Base-by-base conservation (phyloP, 176 grass and related monocot genomes). In the Paspalum notatum region DNA sequence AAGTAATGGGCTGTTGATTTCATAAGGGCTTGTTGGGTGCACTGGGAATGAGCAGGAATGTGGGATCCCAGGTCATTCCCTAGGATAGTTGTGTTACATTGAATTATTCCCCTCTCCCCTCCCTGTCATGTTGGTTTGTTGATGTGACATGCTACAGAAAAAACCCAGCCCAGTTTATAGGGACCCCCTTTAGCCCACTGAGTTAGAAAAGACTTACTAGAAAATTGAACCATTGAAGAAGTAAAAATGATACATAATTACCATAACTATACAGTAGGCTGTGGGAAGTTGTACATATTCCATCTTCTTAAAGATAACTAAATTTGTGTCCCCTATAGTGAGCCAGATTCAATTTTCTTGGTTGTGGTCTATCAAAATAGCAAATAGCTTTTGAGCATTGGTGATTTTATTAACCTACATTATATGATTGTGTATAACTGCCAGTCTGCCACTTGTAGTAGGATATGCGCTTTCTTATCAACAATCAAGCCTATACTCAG, bases 341-440 rank as follows among this genome's bases (percentile, higher is more conserved):
- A 60, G 2, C 20, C 13, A 37, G 40, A 25, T 59, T 61, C 56
- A 32, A 62, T 73, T 82, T 82, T 72, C n/a, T 43, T 41, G 46
- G 58, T 64, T 64, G 32, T 72, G 20, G 44, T 62, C 47, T 52
- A 13, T 20, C 15, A 43, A 43, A 64, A 39, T 43, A n/a, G 10
- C 40, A 43, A 64, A 39, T 43, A n/a, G 10, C 40, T 67, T 68
- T 13, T 72, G 57, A 62, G n/a, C 7, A 57, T 59, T 17, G 14
- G 14, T 41, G 57, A 49, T 26, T 67, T 68, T 54, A 15, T 67
- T 51, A 3, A 25, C 32, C 47, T 46, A 62, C 8, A 51, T 9
- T 13, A 62, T 62, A 39, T n/a, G 20, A 73, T 72, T 40, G 27
- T 52, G 62, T 52, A 22, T n/a, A n/a, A 52, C 27, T 50, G 27